Conservation (phyloP, 2,329 filamentous ascomycete genomes). For the Pseudocercospora cruenta region DNA sequence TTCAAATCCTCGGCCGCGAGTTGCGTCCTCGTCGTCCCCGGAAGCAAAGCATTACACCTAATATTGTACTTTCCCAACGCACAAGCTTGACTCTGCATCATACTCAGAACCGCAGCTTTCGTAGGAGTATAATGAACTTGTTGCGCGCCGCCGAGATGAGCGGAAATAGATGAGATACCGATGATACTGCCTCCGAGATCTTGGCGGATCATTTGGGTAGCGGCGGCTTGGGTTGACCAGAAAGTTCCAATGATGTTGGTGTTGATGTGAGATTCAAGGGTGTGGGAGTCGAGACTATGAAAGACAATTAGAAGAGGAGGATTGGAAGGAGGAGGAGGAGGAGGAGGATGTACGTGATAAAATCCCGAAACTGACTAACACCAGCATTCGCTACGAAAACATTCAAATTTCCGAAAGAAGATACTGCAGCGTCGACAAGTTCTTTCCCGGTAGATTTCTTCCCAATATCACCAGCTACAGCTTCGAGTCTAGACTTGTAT, state of each 20-base stretch:
- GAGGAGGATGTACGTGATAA: slow-evolving; percentile 63
- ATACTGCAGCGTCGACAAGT: slow-evolving; percentile 68
- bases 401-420: slow-evolving; percentile 57
- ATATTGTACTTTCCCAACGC: slow-evolving; percentile 76
- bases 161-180: slow-evolving; percentile 72
- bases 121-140: slow-evolving; percentile 88
- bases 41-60: slow-evolving; percentile 79
- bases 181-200: slow-evolving; percentile 78
- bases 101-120: slow-evolving; percentile 76
- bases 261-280: slow-evolving; percentile 71
- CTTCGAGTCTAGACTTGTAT: slow-evolving; percentile 54
- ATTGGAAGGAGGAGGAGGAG: background rate
- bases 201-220: slow-evolving; percentile 73
- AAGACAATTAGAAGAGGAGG: background rate
- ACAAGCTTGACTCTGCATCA: slow-evolving; percentile 83
- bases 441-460: slow-evolving; percentile 69
- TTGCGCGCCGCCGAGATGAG: slow-evolving; percentile 74
- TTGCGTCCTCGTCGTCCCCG: slow-evolving; percentile 81
- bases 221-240: slow-evolving; percentile 81
- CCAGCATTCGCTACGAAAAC: slow-evolving; percentile 91
- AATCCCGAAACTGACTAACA: slow-evolving; percentile 84
- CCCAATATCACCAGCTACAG: slow-evolving; percentile 76
- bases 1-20: slow-evolving; percentile 79
- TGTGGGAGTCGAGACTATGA: slow-evolving; percentile 61
- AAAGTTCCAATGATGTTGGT: slow-evolving; percentile 87